Evolutionary conservation across 2,329 filamentous ascomycete genomes (phyloP), one percentile per base, ranked within the genome.

Genomic region (Botryotinia narcissicola): DNA sequence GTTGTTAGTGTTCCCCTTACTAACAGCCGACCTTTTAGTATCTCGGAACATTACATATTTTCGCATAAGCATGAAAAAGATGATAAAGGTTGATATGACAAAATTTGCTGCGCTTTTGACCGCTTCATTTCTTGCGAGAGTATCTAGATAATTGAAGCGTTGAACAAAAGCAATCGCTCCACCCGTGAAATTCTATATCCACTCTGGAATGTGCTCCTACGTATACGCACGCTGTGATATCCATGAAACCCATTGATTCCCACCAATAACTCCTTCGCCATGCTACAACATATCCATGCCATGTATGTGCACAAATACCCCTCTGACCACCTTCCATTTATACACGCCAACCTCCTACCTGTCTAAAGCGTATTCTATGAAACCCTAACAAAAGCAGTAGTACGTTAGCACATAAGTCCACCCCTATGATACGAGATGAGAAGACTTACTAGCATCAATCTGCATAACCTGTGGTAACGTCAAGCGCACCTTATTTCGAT

Each of bases 381-480:
- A 61, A 81, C 80, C 66, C 78, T 76, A 29, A 81, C 77, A 72
- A 80, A 81, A 59, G 80, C 80, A 80, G 44, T 5, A 46, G 46
- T 70, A 8, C 22, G 22, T 75, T 59, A 75, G 73, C 57, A 61
- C 32, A 37, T 2, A 16, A 25, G 3, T 2, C 29, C 40, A 64
- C 25, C 25, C 48, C 29, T 32, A 29, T 37, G 37, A 25, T 18
- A 51, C 1, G 12, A 64, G 22, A 72, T 51, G 37, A 25, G 37
- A 8, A 46, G 51, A 93, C 94, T 90, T 86, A 98, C 95, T 97
- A 74, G 96, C 96, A 88, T 99, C 96, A 81, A 99, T 98, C 85
- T 99, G 95, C 81, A 89, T 89, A 70, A 99, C 85, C 82, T 96
- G 92, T 73, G 96, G 96, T 82, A 99, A 83, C 48, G 94, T 92